Conservation (phyloP, 768 basidiomycete species). For the Termitomyces titanicus region DNA sequence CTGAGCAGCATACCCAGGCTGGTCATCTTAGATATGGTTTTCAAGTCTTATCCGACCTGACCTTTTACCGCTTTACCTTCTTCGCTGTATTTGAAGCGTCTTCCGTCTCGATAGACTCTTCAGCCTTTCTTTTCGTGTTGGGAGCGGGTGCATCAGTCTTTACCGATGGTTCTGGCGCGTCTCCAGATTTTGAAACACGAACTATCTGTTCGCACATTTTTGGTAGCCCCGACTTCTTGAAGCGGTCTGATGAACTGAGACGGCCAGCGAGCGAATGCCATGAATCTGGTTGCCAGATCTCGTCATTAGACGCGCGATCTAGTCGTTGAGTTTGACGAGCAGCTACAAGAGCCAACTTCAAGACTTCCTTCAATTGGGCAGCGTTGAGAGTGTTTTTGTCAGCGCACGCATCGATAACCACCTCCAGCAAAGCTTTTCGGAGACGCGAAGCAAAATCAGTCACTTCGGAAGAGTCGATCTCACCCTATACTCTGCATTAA, state of each 20-base stretch:
- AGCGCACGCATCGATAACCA: constrained; percentile 46
- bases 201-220: constrained; percentile 64
- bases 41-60: constrained; percentile 32
- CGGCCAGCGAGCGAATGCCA: constrained; percentile 51
- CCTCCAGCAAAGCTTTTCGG: constrained; percentile 43
- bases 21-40: neutral
- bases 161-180: constrained; percentile 10
- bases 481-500: constrained; percentile 10
- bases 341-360: constrained; percentile 64
- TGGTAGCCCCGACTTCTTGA: constrained; percentile 59
- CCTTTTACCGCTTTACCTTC: constrained; percentile 41
- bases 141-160: constrained; percentile 11
- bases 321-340: constrained; percentile 63
- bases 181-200: constrained; percentile 17
- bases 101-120: constrained; percentile 20
- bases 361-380: constrained; percentile 71
- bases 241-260: constrained; percentile 50
- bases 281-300: constrained; percentile 55
- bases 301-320: constrained; percentile 21
- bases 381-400: constrained; percentile 46
- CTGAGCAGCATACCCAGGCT: neutral
- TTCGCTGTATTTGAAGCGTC: constrained; percentile 16
- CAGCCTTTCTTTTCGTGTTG: constrained; percentile 37
- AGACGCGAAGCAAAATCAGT: constrained; percentile 48
- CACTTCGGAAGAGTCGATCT: constrained; percentile 35